A percentile compares a stretch with the other conserved stretches of the same genome.
phyloP scores from a whole-genome alignment of 768 basidiomycete genomes.

The Coprinellus micaceus region DNA sequence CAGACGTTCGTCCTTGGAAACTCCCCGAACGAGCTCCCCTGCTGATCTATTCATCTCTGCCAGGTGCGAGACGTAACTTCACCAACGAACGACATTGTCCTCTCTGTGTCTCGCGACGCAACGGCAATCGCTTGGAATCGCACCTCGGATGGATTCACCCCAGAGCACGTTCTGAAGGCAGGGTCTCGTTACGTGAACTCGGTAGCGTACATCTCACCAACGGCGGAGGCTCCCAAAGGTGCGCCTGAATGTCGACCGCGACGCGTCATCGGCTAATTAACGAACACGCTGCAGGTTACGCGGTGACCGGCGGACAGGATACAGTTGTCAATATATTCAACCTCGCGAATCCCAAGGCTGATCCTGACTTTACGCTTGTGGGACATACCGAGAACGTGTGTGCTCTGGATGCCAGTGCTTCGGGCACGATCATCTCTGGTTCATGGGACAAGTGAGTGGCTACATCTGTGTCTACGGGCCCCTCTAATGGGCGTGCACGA shows the following conservation, averaged over 20 bases:
- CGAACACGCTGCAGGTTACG: conserved; percentile 57
- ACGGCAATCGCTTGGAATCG: conserved; percentile 86
- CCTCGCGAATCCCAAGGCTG: conserved; percentile 51
- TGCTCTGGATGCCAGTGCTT: conserved; percentile 64
- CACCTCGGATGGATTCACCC: conserved; percentile 47
- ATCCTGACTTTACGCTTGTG: conserved; percentile 78
- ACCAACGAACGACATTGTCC: conserved; percentile 70
- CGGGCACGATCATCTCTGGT: conserved; percentile 83
- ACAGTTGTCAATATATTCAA: conserved; percentile 82
- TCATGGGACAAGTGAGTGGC: conserved; percentile 92
- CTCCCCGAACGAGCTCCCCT: conserved; percentile 1
- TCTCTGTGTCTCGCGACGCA: conserved; percentile 90
- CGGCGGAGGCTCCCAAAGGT: conserved; percentile 69
- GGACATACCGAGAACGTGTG: conserved; percentile 93
- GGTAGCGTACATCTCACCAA: conserved; percentile 72
- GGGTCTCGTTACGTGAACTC: conserved; percentile 80
- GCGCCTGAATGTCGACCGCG: conserved; percentile 5
- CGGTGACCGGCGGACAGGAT: conserved; percentile 87
- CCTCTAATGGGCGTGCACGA: conserved; percentile 8
- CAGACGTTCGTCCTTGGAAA: conserved; percentile 23
- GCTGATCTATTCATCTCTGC: conserved; percentile 14
- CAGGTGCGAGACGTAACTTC: conserved; percentile 83
- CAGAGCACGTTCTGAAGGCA: conserved; percentile 52
- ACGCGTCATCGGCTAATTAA: conserved; percentile 12
- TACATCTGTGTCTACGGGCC: conserved; percentile 1